A percentile compares a stretch with the other conserved stretches of the same genome.
These are phyloP conservation scores for Colletotrichum sp. DNA, from an alignment of 2,329 filamentous ascomycete species.

Conservation along the genomic window DNA sequence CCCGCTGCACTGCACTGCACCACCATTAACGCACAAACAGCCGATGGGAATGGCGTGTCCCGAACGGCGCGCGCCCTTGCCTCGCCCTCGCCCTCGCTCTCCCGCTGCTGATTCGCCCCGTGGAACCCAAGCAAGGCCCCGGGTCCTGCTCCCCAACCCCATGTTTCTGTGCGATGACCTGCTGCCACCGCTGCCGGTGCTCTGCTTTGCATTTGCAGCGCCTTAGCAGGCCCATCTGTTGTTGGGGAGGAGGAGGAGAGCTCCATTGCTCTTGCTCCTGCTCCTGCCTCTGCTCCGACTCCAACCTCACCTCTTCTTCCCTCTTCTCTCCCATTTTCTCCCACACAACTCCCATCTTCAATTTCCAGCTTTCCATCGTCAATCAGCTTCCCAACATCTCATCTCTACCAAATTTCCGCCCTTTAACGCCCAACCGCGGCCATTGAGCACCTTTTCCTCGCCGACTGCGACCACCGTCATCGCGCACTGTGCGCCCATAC, in stretches of 20 bases:
- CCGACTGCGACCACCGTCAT: not conserved
- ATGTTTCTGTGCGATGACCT: constrained; percentile 20
- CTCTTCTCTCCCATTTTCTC: constrained; percentile 2
- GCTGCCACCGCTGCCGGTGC: not conserved
- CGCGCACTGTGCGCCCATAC: constrained; percentile 13
- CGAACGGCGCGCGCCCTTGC: constrained; percentile 10
- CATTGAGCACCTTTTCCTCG: constrained; percentile 1
- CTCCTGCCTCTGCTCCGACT: constrained; percentile 3
- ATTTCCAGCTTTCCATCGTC: not conserved
- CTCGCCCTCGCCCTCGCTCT: not conserved
- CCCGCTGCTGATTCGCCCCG: constrained; percentile 16
- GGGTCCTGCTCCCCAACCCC: not conserved
- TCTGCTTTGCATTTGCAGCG: constrained; percentile 1
- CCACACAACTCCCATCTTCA: not conserved
- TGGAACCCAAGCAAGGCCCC: not conserved
- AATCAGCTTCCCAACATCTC: not conserved
- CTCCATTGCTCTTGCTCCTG: not conserved
- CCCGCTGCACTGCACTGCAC: not conserved
- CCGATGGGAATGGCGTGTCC: constrained; percentile 11
- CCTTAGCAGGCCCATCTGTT: not conserved
- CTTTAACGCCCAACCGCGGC: not conserved
- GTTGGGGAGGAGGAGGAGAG: not conserved
- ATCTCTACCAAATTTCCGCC: not conserved
- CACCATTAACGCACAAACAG: not conserved
- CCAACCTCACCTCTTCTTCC: constrained; percentile 20